Base-by-base conservation (phyloP, 2,329 filamentous ascomycete species). In the Fusarium kyushuense region DNA sequence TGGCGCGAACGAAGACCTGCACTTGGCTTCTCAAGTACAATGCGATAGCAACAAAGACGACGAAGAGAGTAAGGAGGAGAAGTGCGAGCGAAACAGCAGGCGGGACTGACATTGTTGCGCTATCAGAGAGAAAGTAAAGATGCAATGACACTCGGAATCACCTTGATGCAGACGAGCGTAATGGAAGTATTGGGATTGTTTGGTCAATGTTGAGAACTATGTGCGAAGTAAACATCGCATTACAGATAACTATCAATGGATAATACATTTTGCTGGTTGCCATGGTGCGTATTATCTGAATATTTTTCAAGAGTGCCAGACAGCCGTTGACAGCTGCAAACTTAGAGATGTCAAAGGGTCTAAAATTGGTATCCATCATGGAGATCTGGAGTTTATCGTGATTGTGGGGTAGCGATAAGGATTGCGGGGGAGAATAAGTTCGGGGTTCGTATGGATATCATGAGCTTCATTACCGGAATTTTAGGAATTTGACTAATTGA, bases 71-170 rank as follows among this genome's bases (percentile, higher is more conserved):
- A 13, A 80, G 55, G 27, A 80, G 41, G 6, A 79, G 53, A 45
- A 80, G 62, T 25, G 76, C 79, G 10, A 81, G 75, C 8, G 59
- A 63, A 25, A 65, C 67, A 6, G 76, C 71, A 12, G 78, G 76
- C 16, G 53, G 71, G 30, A 72, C 51, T 21, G 72, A 54, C 76
- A 79, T 79, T 16, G 48, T 45, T 38, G 42, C 19, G 19, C 9
- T 11, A 6, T 30, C 4, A 7, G 9, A 41, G 5, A 40, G 16
- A 9, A 29, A 6, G 21, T 29, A 6, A 21, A 8, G 14, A 45
- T 62, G 27, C 33, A 45, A 23, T 16, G 30, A 35, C 35, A 29
- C 25, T 38, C 19, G 43, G 9, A 17, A 43, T 61, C 40, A 54
- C 40, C 35, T 16, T 23, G 43, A 30, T 42, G 11, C 9, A 19